These are phyloP conservation scores for Fennellomyces sp. DNA, from an alignment of 371 early-diverging fungal species.

Conservation along the genomic window DNA sequence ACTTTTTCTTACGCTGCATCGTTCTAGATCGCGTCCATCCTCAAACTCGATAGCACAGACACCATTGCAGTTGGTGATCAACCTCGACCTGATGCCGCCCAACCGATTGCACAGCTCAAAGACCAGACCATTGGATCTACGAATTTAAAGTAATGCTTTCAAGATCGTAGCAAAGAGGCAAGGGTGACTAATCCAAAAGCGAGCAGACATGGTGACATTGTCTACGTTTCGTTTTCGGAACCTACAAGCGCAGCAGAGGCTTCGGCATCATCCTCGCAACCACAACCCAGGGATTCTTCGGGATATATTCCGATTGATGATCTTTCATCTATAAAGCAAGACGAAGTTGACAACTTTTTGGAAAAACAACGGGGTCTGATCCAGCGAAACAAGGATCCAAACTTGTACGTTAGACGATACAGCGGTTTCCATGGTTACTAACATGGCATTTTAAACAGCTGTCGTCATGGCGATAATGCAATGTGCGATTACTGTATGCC, in stretches of 20 bases:
- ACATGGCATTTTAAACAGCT: conserved; percentile 50
- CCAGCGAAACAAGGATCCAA: conserved; percentile 74
- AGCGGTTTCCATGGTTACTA: background rate
- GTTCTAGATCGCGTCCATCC: conserved; percentile 34
- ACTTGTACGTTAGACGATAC: conserved; percentile 64
- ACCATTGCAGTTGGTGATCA: conserved; percentile 57
- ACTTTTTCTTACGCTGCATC: background rate
- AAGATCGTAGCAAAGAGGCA: conserved; percentile 2
- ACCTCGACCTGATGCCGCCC: conserved; percentile 47
- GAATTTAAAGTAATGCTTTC: conserved; percentile 44
- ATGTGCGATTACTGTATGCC: conserved; percentile 99
- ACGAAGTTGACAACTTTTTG: conserved; percentile 80
- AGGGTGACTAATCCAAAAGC: background rate
- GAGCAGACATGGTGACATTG: conserved; percentile 80
- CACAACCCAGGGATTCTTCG: conserved; percentile 12
- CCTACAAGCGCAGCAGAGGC: conserved; percentile 20
- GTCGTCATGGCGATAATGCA: conserved; percentile 88
- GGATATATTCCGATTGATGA: conserved; percentile 16
- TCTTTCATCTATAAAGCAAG: conserved; percentile 56
- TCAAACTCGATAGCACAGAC: conserved; percentile 44
- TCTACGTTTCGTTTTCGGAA: conserved; percentile 65
- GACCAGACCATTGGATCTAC: conserved; percentile 46
- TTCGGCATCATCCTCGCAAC: conserved; percentile 10
- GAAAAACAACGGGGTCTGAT: conserved; percentile 87
- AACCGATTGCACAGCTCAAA: conserved; percentile 37